phyloP scores from a whole-genome alignment of 2,329 filamentous ascomycete genomes.

The Exophiala lecanii-corni region DNA sequence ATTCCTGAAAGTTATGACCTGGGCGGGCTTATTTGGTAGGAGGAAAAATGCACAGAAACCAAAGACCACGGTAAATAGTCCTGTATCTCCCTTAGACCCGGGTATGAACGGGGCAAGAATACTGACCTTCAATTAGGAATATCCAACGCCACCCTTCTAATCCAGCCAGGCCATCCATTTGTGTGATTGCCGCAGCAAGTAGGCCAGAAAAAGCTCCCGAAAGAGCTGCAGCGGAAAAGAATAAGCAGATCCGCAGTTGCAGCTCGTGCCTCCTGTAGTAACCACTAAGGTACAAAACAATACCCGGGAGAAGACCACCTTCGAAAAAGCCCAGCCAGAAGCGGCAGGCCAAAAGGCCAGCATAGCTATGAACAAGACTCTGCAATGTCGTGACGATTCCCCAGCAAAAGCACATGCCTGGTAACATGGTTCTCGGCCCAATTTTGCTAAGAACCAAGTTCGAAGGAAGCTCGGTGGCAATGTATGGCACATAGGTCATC shows the following conservation, averaged over 20 bases:
- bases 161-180: conserved; percentile 46
- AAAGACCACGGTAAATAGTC: conserved; percentile 41
- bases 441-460: conserved; percentile 55
- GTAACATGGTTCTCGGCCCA: conserved; percentile 3
- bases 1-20: conserved; percentile 9
- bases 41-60: conserved; percentile 39
- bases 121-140: conserved; percentile 49
- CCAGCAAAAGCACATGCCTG: conserved; percentile 35
- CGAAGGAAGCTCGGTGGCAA: conserved; percentile 51
- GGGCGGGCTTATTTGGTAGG: conserved; percentile 38
- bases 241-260: conserved; percentile 2
- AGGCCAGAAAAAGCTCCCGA: conserved; percentile 17
- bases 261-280: conserved; percentile 12
- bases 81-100: background rate
- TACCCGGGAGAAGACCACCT: conserved; percentile 17
- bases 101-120: conserved; percentile 19
- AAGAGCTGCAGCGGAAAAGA: conserved; percentile 10
- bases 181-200: conserved; percentile 23
- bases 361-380: conserved; percentile 43
- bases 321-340: conserved; percentile 10
- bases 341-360: conserved; percentile 38
- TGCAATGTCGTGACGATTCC: conserved; percentile 48
- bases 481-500: conserved; percentile 50
- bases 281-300: conserved; percentile 3
- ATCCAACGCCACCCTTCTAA: conserved; percentile 47